Conservation (phyloP, 306 rosid species). For the Medicago ruthenica region DNA sequence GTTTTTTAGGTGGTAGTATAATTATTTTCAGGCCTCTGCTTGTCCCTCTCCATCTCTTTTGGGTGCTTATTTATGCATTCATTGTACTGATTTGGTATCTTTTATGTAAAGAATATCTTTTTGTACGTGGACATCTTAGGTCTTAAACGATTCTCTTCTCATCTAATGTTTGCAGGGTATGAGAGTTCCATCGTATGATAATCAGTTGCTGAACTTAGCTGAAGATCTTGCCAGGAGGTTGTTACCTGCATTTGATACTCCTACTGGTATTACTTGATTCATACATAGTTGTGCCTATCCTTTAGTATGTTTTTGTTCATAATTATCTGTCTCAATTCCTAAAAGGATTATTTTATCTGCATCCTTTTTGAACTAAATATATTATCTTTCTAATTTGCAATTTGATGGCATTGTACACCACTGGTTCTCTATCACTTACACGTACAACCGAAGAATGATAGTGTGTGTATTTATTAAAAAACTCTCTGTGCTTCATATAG, state of each 20-base stretch:
- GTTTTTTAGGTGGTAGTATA: neutral
- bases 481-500: constrained; percentile 7
- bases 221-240: constrained; percentile 92
- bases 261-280: constrained; percentile 71
- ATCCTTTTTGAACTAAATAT: neutral
- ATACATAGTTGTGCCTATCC: constrained; percentile 20
- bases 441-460: constrained; percentile 20
- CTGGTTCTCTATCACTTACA: constrained; percentile 12
- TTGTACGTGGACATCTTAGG: constrained; percentile 14
- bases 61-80: constrained; percentile 23
- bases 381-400: constrained; percentile 9
- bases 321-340: constrained; percentile 17
- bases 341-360: constrained; percentile 10
- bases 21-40: neutral
- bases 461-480: constrained; percentile 8
- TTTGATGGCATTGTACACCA: constrained; percentile 29
- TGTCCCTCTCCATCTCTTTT: neutral
- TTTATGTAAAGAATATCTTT: constrained; percentile 1
- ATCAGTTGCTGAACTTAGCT: constrained; percentile 80
- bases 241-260: constrained; percentile 96
- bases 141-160: constrained; percentile 4
- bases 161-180: constrained; percentile 68
- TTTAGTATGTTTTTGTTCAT: constrained; percentile 22
- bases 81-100: constrained; percentile 16
- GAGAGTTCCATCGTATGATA: constrained; percentile 81